Evolutionary conservation across 805 yeast species (phyloP), one percentile per base, ranked within the genome.

Genomic region (Candida orba): DNA sequence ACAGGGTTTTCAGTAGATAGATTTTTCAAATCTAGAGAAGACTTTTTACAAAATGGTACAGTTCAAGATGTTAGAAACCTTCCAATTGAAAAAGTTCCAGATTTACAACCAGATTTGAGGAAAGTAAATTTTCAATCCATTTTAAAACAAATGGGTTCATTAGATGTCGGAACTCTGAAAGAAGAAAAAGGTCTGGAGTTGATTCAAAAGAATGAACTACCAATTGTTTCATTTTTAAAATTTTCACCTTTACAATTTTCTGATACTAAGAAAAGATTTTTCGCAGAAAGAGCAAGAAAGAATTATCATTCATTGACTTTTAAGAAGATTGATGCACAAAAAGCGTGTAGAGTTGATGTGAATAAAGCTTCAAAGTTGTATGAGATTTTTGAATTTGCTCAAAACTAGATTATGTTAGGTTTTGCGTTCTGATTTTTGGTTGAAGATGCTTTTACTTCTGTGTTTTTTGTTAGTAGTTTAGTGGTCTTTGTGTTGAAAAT

Each of bases 251-350:
- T 40, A n/a, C 54, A 53, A 24, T 57, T 51, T 31, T 31, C 64
- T 37, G 85, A 79, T 53, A 81, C 88, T 15, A 84, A 84, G 66
- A 79, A 89, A 64, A 75, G 98, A 51, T 72, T 91, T 24, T 93
- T 91, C 65, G 78, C 80, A 46, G 98, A 91, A 62, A 91, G 89
- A 67, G 93, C 90, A 29, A 79, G 78, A 52, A 76, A 96, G 41
- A 64, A 80, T 54, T 78, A 77, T 53, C 67, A 71, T 40, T 82
- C 81, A 25, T 69, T 80, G 58, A 91, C 93, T 24, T 91, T 91
- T 67, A 81, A 96, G 66, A 81, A 97, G 66, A 93, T 98, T 0
- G 99, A 91, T 65, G 95, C 97, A 8, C 98, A 91, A 66, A 93
- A 93, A 69, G 96, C 97, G 6, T 91, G 98, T 63, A 78, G 95